Evolutionary conservation across 2,329 filamentous ascomycete species (phyloP), one percentile per base, ranked within the genome.

Genomic region (Shiraia sp.): DNA sequence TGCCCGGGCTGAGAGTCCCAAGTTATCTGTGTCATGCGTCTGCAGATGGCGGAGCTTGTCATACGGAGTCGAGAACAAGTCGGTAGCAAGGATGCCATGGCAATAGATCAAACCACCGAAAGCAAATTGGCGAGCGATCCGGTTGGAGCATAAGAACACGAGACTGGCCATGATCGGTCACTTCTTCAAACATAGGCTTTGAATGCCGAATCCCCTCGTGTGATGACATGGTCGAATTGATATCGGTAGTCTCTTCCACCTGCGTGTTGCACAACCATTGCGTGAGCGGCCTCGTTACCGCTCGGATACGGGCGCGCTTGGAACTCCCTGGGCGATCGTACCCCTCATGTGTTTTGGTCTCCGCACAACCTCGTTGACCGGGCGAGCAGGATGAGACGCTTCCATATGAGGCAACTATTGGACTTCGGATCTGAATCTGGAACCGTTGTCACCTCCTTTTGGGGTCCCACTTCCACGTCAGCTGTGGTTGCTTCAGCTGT

Each of bases 271-370:
- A 40, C 36, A 36, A 50, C 59, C 44, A 57, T 56, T 59, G 49
- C 54, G 56, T 45, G 54, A 22, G 46, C 49, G 47, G 57, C 54
- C 61, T 63, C 57, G 62, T 64, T 44, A 44, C 35, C 22, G 30
- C 33, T 22, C 36, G 22, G 38, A 30, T 32, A 30, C 45, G 22
- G 42, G 40, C 37, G 40, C 31, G 35, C 34, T 31, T 28, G 24
- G 19, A 17, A 16, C 14, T 26, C 25, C 25, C 35, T 25, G 35
- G 42, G n/a, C 16, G 14, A 16, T 22, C 9, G 26, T 23, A 46
- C 41, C 40, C 32, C 40, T 44, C 36, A 29, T 19, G 32, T 26
- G 38, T 42, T 38, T 42, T 15, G 35, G 32, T 32, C 36, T 42
- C 38, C 40, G 30, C 36, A 25, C 15, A 32, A 36, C 39, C 29